Base-by-base conservation (phyloP, 176 grass and related monocot species). In the Secale cereale region DNA sequence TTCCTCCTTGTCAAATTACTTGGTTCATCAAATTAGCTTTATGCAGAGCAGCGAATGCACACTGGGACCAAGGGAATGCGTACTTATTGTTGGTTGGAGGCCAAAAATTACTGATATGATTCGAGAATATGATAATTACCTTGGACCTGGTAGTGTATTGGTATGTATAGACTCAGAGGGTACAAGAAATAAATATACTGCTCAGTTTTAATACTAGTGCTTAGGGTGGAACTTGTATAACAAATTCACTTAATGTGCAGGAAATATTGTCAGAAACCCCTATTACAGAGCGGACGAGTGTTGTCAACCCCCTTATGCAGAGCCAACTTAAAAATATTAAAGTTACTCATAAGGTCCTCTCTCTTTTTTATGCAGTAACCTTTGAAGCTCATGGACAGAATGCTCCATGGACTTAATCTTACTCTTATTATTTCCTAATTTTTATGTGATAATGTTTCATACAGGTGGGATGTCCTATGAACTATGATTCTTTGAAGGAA, bases 91-190 rank as follows among this genome's bases (percentile, higher is more conserved):
- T 85, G 97, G 93, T 65, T 98, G 97, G 97, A 87, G 85, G 59
- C 90, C 93, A 78, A 98, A 94, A 91, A 82, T 98, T 92, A 83
- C 79, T 16, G 93, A 98, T 73, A 98, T 98, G 97, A 94, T 98
- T 81, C 87, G 59, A 83, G 97, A 98, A 86, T 98, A 98, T 77
- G 93, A 98, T 86, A 87, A 67, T 71, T 98, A 98, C 80, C 93
- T 98, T 91, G 97, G 97, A 77, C 93, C 97, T 86, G 97, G 93
- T 84, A 98, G 97, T 89, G 78, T 79, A 81, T 22, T 98, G 93
- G 97, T 98, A 87, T 27, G 90, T 86, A 72, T 77, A 70, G 50
- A 33, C 81, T 60, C 45, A 81, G n/a, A 46, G 48, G 64, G 17
- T 65, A 72, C 19, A 40, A 71, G 28, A 57, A 76, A 52, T 45